Evolutionary conservation across 805 yeast genomes (phyloP).

Genomic region (Zygosaccharomyces kombuchaensis): DNA sequence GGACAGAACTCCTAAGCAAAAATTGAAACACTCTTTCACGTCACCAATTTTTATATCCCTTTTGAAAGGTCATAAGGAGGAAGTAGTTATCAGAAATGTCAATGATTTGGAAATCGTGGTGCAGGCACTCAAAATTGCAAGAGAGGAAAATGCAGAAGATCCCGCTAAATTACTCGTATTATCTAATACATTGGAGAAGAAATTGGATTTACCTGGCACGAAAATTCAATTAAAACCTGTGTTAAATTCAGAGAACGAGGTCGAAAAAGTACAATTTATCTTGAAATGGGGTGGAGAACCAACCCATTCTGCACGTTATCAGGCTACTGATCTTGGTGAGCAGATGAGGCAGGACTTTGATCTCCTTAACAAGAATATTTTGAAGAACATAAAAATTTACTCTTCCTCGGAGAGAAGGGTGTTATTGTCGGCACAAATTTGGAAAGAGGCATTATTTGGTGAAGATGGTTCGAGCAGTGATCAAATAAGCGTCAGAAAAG

Average conservation of each 20-base stretch:
- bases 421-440: slow-evolving; percentile 83
- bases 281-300: slow-evolving; percentile 99
- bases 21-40: slow-evolving; percentile 90
- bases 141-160: slow-evolving; percentile 76
- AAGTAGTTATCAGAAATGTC: slow-evolving; percentile 88
- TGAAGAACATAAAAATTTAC: slow-evolving; percentile 79
- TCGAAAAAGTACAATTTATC: slow-evolving; percentile 93
- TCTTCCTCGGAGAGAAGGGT: slow-evolving; percentile 96
- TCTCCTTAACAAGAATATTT: slow-evolving; percentile 75
- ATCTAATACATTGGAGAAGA: slow-evolving; percentile 80
- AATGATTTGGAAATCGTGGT: slow-evolving; percentile 81
- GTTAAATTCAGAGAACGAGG: slow-evolving; percentile 58
- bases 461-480: slow-evolving; percentile 73
- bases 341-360: slow-evolving; percentile 90
- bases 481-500: slow-evolving; percentile 78
- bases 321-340: slow-evolving; percentile 92
- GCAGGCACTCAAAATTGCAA: slow-evolving; percentile 78
- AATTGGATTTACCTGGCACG: slow-evolving; percentile 89
- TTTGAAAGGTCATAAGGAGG: slow-evolving; percentile 91
- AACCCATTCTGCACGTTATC: slow-evolving; percentile 93
- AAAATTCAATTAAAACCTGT: slow-evolving; percentile 94
- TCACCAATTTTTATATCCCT: slow-evolving; percentile 81
- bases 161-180: slow-evolving; percentile 68
- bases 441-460: slow-evolving; percentile 71
- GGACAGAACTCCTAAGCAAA: slow-evolving; percentile 97